Conservation (phyloP, 148 eudicot species). For the Chenopodium berlandieri region DNA sequence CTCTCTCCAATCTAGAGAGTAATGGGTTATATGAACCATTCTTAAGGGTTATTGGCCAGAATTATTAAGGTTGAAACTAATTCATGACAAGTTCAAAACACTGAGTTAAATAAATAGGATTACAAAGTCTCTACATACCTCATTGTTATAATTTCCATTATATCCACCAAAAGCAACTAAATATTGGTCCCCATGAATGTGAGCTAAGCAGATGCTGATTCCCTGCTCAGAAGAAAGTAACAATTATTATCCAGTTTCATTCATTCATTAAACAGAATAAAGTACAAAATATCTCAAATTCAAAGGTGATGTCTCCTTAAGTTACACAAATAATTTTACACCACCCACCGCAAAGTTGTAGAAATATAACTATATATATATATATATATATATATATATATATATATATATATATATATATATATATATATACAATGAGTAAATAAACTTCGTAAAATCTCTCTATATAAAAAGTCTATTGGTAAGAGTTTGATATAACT, state of each 20-base stretch:
- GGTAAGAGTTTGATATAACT: too few species aligned
- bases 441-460: too few species aligned
- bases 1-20: background rate
- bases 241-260: background rate
- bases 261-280: background rate
- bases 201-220: constrained; percentile 61
- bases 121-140: constrained; percentile 47
- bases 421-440: too few species aligned
- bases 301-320: background rate
- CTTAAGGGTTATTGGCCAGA: background rate
- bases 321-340: background rate
- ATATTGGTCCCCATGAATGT: constrained; percentile 53
- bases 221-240: constrained; percentile 51
- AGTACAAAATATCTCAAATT: background rate
- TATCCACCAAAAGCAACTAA: constrained; percentile 96
- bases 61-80: background rate
- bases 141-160: constrained; percentile 88
- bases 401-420: too few species aligned
- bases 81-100: constrained; percentile 1
- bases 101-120: background rate
- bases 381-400: too few species aligned
- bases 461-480: too few species aligned
- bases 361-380: too few species aligned
- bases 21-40: background rate
- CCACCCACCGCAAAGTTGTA: background rate